A percentile compares a stretch with the other conserved stretches of the same genome.
These are phyloP conservation scores for Aegilops longissima DNA, from an alignment of 176 grass and related monocot species.

Conservation along the genomic window DNA sequence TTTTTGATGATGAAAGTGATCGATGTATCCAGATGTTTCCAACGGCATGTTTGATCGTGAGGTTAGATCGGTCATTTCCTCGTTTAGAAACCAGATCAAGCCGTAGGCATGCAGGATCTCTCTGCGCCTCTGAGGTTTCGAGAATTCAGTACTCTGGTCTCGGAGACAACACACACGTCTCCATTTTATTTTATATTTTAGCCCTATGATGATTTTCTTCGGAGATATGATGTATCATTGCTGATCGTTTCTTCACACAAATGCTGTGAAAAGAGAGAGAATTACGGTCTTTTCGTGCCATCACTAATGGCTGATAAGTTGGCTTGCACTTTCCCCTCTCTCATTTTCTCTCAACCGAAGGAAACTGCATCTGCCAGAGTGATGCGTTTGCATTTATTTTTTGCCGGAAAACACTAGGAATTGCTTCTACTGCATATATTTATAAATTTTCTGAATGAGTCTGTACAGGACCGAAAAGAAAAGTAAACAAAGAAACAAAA, in stretches of 20 bases:
- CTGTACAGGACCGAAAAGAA: neutral
- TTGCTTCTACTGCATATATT: neutral
- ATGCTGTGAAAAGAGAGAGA: neutral
- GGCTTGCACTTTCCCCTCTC: neutral
- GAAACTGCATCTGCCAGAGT: neutral
- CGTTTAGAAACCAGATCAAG: neutral
- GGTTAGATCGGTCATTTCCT: neutral
- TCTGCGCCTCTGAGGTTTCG: neutral
- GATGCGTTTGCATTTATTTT: neutral
- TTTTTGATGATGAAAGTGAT: neutral
- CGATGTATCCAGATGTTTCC: neutral
- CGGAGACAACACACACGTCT: neutral
- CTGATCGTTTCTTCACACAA: neutral
- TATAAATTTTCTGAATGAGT: neutral
- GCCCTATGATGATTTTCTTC: too few species aligned
- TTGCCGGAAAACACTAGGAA: neutral
- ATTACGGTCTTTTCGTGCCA: neutral
- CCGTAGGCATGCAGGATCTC: neutral
- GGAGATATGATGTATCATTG: neutral
- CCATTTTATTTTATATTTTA: neutral
- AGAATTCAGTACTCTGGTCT: slow-evolving; percentile 5
- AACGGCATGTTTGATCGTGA: neutral
- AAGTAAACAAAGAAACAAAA: neutral
- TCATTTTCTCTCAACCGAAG: neutral
- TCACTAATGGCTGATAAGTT: neutral